Percentiles rank a stretch among this genome's conserved stretches.
These are phyloP conservation scores for Shiraia sp. DNA, from an alignment of 2,329 filamentous ascomycete genomes.

Conservation along the genomic window DNA sequence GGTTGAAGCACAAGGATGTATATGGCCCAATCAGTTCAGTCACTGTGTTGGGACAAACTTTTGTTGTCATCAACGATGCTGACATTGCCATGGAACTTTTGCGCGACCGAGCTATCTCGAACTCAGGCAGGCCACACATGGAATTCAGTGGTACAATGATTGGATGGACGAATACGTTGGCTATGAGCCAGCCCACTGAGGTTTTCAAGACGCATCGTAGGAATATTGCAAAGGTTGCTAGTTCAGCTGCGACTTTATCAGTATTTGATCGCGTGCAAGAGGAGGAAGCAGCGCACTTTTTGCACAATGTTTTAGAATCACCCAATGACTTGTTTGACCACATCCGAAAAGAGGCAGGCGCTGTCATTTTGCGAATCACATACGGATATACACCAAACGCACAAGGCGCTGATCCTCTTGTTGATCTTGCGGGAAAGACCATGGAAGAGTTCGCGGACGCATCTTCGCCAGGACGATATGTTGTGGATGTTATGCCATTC, in stretches of 20 bases:
- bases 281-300: slow-evolving; percentile 32
- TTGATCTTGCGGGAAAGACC: slow-evolving; percentile 48
- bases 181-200: slow-evolving; percentile 23
- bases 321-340: slow-evolving; percentile 30
- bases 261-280: slow-evolving; percentile 34
- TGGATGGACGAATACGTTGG: slow-evolving; percentile 30
- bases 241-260: slow-evolving; percentile 22
- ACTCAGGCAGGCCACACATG: slow-evolving; percentile 27
- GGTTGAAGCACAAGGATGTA: slow-evolving; percentile 49
- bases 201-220: slow-evolving; percentile 28
- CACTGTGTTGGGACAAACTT: slow-evolving; percentile 32
- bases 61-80: slow-evolving; percentile 36
- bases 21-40: slow-evolving; percentile 39
- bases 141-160: slow-evolving; percentile 33
- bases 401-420: slow-evolving; percentile 48
- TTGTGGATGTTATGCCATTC: slow-evolving; percentile 54
- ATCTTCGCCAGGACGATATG: slow-evolving; percentile 49
- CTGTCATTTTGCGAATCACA: slow-evolving; percentile 33
- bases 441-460: slow-evolving; percentile 49
- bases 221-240: slow-evolving; percentile 32
- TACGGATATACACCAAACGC: slow-evolving; percentile 53
- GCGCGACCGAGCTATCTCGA: slow-evolving; percentile 19
- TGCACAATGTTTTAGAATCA: slow-evolving; percentile 25
- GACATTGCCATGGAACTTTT: slow-evolving; percentile 30
- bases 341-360: slow-evolving; percentile 32